Base-by-base conservation (phyloP, 1,139 yeast species). In the Lodderomyces beijingensis region DNA sequence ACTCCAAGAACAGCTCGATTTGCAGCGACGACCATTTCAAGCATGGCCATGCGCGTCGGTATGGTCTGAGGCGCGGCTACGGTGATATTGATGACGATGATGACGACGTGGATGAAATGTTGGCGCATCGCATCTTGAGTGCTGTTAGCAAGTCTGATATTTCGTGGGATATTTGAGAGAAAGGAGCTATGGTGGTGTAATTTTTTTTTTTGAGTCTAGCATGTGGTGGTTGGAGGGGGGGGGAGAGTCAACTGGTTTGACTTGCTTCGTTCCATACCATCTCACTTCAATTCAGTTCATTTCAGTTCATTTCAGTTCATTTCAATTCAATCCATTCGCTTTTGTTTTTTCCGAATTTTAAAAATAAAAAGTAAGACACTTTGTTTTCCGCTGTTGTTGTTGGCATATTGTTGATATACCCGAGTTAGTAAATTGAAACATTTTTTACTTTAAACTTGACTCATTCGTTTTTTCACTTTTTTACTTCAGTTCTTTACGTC, bases 111-210 rank as follows among this genome's bases (percentile, higher is more conserved):
- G 17, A 25, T 24, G 25, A 23, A 6, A 7, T 23, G 7, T 30
- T 30, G 22, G 33, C 33, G 15, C 24, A 16, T 25, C 18, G 24
- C 9, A 30, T 30, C 11, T 18, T 30, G 12, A 25, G 20, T 25
- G 19, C 25, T 12, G 25, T 30, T 6, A 16, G 14, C 12, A 24
- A 25, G 15, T 16, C 10, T 7, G 28, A 24, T 8, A 24, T 30
- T 5, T 11, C 5, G 16, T 30, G 33, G 33, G 24, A 18, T 30
- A 30, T 30, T 11, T 30, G 16, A 15, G 18, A 22, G 12, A 10
- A 5, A n/a, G 11, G n/a, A n/a, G n/a, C n/a, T n/a, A n/a, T 14
- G 7, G 9, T 27, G 13, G 30, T 14, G 16, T 15, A n/a, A 17
- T 16, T 10, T 27, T 27, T 16, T 3, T 11, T 24, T 24, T 26